Conservation (phyloP, 2,329 filamentous ascomycete genomes). For the Thielaviopsis musarum region DNA sequence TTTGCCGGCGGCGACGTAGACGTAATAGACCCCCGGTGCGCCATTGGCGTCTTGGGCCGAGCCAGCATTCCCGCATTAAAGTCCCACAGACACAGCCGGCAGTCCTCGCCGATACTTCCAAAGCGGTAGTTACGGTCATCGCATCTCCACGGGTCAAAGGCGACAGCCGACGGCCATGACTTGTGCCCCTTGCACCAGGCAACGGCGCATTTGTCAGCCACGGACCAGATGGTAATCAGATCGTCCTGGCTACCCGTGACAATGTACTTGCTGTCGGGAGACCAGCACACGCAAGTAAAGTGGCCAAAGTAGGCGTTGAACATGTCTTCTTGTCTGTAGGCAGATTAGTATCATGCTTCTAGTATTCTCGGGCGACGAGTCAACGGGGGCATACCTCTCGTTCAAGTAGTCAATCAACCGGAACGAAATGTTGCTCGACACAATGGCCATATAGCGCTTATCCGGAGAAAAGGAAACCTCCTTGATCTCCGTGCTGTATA, state of each 20-base stretch:
- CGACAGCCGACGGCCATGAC: constrained; percentile 85
- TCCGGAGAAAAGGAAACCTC: constrained; percentile 87
- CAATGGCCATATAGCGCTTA: constrained; percentile 69
- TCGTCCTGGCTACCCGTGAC: constrained; percentile 93
- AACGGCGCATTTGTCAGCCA: constrained; percentile 67
- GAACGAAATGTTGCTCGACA: constrained; percentile 79
- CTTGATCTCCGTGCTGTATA: constrained; percentile 81
- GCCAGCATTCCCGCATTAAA: constrained; percentile 95
- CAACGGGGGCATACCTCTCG: constrained; percentile 49
- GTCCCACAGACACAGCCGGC: constrained; percentile 83
- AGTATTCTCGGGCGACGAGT: background rate
- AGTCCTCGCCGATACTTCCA: constrained; percentile 89
- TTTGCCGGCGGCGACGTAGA: constrained; percentile 23
- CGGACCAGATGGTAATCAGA: constrained; percentile 86
- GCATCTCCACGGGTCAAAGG: constrained; percentile 93
- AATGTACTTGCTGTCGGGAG: constrained; percentile 89
- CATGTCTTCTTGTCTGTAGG: constrained; percentile 56
- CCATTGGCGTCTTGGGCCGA: constrained; percentile 61
- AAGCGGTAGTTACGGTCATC: constrained; percentile 92
- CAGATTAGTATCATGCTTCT: background rate
- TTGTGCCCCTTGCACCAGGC: constrained; percentile 90
- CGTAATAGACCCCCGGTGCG: constrained; percentile 38
- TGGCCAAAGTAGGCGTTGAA: constrained; percentile 90
- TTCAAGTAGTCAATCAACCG: constrained; percentile 82
- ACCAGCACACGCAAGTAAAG: constrained; percentile 89